A percentile compares a stretch with the other conserved stretches of the same genome.
These are phyloP conservation scores for Saccharomycopsis hybrid DNA, from an alignment of 1,139 yeast species.

Conservation along the genomic window DNA sequence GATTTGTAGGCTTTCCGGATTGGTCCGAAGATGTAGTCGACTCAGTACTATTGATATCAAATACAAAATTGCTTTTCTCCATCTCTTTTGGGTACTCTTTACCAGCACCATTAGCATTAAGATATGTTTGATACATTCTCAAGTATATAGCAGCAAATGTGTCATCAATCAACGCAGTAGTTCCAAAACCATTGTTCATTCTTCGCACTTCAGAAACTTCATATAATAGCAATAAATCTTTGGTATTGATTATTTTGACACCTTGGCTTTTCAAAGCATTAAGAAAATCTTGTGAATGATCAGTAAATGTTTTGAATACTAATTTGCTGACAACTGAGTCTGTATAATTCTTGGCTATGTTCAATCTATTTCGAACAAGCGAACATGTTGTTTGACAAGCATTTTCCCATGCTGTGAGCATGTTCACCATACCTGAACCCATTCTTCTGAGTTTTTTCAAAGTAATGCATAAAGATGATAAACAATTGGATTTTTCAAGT, in stretches of 20 bases:
- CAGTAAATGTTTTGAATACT: conserved; percentile 40
- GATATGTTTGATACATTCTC: conserved; percentile 34
- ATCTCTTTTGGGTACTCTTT: background rate
- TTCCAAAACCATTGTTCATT: conserved; percentile 75
- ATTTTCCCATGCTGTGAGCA: conserved; percentile 59
- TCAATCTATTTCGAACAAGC: conserved; percentile 41
- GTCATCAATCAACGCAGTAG: conserved; percentile 74
- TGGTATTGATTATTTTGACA: conserved; percentile 30
- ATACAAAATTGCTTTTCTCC: background rate
- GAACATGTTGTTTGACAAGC: conserved; percentile 44
- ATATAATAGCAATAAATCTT: conserved; percentile 39
- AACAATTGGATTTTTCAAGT: conserved; percentile 47
- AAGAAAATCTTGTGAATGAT: conserved; percentile 35
- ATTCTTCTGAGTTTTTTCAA: conserved; percentile 69
- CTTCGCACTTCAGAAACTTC: conserved; percentile 61
- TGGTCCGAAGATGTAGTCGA: background rate
- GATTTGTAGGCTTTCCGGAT: conserved; percentile 11
- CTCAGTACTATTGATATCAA: conserved; percentile 2
- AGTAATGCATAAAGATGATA: conserved; percentile 51
- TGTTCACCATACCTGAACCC: conserved; percentile 64
- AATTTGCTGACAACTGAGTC: conserved; percentile 47
- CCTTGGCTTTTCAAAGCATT: conserved; percentile 25
- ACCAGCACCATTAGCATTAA: background rate
- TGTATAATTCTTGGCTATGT: conserved; percentile 43
- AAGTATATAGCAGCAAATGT: conserved; percentile 59